Percentiles rank a stretch among this genome's conserved stretches.
Conservation (phyloP, 2,329 filamentous ascomycete species). For the Colletotrichum zoysiae region DNA sequence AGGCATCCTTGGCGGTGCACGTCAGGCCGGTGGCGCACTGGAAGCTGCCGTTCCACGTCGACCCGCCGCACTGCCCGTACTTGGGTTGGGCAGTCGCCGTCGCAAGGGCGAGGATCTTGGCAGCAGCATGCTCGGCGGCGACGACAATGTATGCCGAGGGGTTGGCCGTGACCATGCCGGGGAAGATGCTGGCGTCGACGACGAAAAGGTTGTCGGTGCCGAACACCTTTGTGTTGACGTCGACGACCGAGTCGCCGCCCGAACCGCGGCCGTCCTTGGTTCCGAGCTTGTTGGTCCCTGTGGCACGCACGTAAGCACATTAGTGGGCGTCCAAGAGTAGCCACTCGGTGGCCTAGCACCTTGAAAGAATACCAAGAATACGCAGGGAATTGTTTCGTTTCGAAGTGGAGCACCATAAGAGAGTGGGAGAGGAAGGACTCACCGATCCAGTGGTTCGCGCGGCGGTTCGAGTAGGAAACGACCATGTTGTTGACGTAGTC, state of each 20-base stretch:
- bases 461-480: conserved; percentile 55
- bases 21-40: conserved; percentile 41
- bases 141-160: conserved; percentile 75
- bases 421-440: conserved; percentile 19
- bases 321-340: no score
- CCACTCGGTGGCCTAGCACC: neutral
- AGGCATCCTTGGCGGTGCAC: conserved; percentile 43
- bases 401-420: neutral
- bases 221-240: conserved; percentile 73
- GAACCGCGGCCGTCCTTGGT: conserved; percentile 64
- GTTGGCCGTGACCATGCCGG: conserved; percentile 77
- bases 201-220: conserved; percentile 77
- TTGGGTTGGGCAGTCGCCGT: conserved; percentile 24
- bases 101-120: conserved; percentile 42
- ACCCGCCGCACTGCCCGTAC: conserved; percentile 44
- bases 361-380: neutral
- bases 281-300: conserved; percentile 69
- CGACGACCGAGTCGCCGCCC: conserved; percentile 71
- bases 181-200: conserved; percentile 77
- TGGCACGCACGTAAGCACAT: neutral
- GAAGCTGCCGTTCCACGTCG: conserved; percentile 44
- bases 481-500: conserved; percentile 66
- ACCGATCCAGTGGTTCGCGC: conserved; percentile 65
- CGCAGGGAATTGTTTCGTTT: neutral
- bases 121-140: conserved; percentile 70